Evolutionary conservation across 805 yeast species (phyloP), one percentile per base, ranked within the genome.

Genomic region (Saturnispora quitensis): DNA sequence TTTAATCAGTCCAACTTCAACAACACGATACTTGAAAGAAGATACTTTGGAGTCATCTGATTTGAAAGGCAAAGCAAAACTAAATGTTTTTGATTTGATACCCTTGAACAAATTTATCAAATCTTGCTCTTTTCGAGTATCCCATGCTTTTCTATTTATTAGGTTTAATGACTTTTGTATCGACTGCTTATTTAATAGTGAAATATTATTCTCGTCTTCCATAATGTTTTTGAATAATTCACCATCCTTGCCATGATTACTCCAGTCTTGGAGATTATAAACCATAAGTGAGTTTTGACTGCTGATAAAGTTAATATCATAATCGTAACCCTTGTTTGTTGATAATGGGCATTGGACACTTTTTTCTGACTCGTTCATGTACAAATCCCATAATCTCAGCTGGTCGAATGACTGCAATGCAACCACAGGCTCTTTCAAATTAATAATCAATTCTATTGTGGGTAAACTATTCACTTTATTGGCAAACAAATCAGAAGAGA

Each of bases 401-500:
- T 49, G 47, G 27, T 49, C 51, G 53, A 61, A 63, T 1, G 58
- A 47, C 10, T 59, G 49, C 12, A 56, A 40, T 38, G 57, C 58
- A 15, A 64, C 48, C 17, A 52, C 50, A 22, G 56, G 54, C 17
- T 59, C 60, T n/a, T 48, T 45, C 6, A 66, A 50, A 31, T 59
- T 61, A 48, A 68, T 58, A 60, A 68, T 61, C 8, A 68, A 50
- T 49, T 69, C 72, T 42, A 67, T 52, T 43, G 61, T 59, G 12
- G 71, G 71, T 36, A 58, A 57, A 3, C 56, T 55, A 31, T 60
- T 52, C 5, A 50, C 33, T 15, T 51, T 50, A n/a, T 57, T 50
- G 20, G 52, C 50, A 46, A 58, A 66, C 4, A 64, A 67, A 55
- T 69, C 66, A 1, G 73, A 71, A 17, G 64, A 53, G 43, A 69